A percentile compares a stretch with the other conserved stretches of the same genome.
Evolutionary conservation across 208 protist genomes (phyloP).

Genomic region (Leptomonas pyrrhocoris): DNA sequence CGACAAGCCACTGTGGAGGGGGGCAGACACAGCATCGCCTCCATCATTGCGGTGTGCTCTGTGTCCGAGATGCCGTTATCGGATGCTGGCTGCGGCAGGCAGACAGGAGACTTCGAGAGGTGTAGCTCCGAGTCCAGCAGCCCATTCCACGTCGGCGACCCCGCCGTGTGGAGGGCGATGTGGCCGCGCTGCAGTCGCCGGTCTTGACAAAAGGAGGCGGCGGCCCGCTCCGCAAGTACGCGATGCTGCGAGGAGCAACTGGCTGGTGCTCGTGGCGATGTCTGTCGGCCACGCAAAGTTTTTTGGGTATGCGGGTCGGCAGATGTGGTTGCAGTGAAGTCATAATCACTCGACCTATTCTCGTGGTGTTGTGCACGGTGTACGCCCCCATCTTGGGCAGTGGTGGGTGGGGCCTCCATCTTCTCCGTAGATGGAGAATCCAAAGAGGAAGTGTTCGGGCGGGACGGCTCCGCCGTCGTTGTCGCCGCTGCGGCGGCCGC

Average conservation of each 20-base stretch:
- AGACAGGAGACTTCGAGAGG: background rate
- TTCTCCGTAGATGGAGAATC: background rate
- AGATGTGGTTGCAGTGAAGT: background rate
- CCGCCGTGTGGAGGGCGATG: background rate
- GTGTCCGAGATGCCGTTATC: constrained; percentile 5
- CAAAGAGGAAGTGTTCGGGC: background rate
- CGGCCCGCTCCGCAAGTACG: constrained; percentile 22
- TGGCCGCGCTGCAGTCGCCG: constrained; percentile 30
- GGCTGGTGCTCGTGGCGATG: background rate
- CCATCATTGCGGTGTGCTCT: background rate
- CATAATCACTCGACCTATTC: background rate
- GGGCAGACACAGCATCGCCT: background rate
- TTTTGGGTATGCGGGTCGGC: background rate
- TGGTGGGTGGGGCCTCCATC: background rate
- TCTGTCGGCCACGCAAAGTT: background rate
- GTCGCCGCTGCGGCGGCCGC: background rate
- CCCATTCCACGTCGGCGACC: constrained; percentile 9
- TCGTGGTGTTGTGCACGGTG: background rate
- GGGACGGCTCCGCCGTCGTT: background rate
- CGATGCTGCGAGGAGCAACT: constrained; percentile 8
- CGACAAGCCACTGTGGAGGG: background rate
- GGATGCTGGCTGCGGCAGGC: background rate
- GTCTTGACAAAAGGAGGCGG: constrained; percentile 35
- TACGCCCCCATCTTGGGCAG: too few relatives aligned
- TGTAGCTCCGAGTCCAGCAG: constrained; percentile 17